Conservation (phyloP, 2,329 filamentous ascomycete species). For the Aureobasidium musti region DNA sequence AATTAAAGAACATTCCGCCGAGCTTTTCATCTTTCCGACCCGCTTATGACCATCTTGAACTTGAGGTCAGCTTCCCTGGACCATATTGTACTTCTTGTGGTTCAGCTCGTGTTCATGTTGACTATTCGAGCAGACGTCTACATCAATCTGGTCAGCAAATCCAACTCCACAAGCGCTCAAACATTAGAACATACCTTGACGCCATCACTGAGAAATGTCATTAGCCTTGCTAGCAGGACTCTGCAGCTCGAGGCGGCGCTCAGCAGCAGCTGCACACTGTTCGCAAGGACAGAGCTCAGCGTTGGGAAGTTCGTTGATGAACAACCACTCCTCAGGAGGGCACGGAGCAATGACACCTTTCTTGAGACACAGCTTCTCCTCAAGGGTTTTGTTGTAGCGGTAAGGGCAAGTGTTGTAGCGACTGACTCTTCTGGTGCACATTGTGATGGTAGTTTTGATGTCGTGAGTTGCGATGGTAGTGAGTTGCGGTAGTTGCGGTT, state of each 20-base stretch:
- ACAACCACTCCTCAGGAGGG: not conserved
- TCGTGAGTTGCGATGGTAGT: not conserved
- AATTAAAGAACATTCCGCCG: not conserved
- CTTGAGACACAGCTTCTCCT: slow-evolving; percentile 4
- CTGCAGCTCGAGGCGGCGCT: not conserved
- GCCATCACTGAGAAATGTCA: not conserved
- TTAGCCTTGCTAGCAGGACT: not conserved
- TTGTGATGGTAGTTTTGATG: not conserved
- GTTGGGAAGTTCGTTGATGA: slow-evolving; percentile 11
- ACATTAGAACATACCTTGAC: not conserved
- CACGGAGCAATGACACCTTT: not conserved
- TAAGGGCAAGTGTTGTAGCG: slow-evolving; percentile 2
- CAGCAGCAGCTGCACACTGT: not conserved
- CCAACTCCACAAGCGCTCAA: not conserved
- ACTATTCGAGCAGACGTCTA: not conserved
- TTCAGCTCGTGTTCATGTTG: not conserved
- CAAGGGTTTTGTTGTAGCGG: not conserved
- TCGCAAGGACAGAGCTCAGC: slow-evolving; percentile 5
- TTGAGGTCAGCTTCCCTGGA: not conserved
- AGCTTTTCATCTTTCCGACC: not conserved
- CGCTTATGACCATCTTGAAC: not conserved
- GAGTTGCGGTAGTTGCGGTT: not conserved
- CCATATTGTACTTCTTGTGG: not conserved
- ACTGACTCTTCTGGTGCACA: slow-evolving; percentile 10
- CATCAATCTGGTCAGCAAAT: not conserved